Conservation (phyloP, 1,284 basidiomycete species). For the Ganoderma lucidum region DNA sequence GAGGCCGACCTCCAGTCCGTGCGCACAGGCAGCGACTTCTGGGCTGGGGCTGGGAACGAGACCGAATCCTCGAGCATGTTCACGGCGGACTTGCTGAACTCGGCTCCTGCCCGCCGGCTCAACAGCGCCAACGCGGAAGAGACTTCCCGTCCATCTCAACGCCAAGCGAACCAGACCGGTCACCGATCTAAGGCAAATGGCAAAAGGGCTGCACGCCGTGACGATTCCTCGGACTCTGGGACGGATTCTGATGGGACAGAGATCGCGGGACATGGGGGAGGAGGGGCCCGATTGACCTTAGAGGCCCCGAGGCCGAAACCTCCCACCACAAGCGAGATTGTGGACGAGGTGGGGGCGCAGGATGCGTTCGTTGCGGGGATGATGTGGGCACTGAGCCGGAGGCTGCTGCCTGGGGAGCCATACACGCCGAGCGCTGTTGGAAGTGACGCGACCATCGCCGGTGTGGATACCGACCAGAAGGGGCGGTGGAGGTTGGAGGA, state of each 20-base stretch:
- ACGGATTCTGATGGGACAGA: conserved; percentile 66
- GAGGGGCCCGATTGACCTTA: conserved; percentile 12
- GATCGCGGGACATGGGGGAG: conserved; percentile 41
- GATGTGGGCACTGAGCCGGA: conserved; percentile 76
- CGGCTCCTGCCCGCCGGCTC: conserved; percentile 22
- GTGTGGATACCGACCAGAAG: conserved; percentile 47
- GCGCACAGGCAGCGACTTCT: conserved; percentile 78
- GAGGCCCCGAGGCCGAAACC: conserved; percentile 10
- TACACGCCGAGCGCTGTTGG: conserved; percentile 66
- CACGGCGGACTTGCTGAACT: conserved; percentile 47
- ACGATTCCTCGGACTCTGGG: conserved; percentile 56
- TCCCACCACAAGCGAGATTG: conserved; percentile 44
- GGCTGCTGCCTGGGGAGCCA: conserved; percentile 71
- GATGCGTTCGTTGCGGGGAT: conserved; percentile 84
- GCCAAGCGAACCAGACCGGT: background rate
- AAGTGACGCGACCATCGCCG: conserved; percentile 43
- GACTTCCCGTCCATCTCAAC: conserved; percentile 1
- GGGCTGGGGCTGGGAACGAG: conserved; percentile 66
- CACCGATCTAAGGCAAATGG: conserved; percentile 16
- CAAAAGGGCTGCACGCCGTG: conserved; percentile 41
- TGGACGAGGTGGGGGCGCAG: conserved; percentile 78
- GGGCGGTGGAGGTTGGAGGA: conserved; percentile 77
- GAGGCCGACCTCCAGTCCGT: conserved; percentile 56
- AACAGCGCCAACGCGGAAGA: conserved; percentile 17
- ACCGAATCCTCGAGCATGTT: conserved; percentile 65